phyloP scores from a whole-genome alignment of 2,329 filamentous ascomycete genomes.

The Diaporthe nobilis region DNA sequence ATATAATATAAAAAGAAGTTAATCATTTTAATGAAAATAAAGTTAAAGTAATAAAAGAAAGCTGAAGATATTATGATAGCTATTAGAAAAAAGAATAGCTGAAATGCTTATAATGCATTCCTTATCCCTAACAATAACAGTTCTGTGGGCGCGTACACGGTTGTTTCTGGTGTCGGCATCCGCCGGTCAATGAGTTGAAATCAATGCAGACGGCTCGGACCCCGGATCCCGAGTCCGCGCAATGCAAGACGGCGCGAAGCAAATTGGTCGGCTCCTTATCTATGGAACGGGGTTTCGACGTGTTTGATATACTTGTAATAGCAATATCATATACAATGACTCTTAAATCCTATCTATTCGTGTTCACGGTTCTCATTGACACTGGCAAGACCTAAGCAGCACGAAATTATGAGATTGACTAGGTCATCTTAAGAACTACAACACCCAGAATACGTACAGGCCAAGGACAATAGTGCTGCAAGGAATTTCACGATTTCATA shows the following conservation, averaged over 20 bases:
- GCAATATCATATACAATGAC: not conserved
- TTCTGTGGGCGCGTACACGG: not conserved
- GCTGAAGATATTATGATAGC: too few relatives aligned
- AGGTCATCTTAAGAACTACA: not conserved
- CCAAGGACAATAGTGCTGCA: not conserved
- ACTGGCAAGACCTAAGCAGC: too few relatives aligned
- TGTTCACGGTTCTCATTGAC: not conserved
- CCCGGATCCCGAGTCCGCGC: not conserved
- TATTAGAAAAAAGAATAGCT: too few relatives aligned
- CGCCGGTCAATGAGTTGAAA: not conserved
- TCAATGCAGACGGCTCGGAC: not conserved
- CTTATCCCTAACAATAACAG: too few relatives aligned
- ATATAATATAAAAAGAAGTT: too few relatives aligned
- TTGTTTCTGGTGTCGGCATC: not conserved
- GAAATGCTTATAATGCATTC: too few relatives aligned
- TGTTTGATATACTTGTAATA: not conserved
- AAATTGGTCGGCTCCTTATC: not conserved
- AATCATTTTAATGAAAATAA: too few relatives aligned
- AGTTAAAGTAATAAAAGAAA: too few relatives aligned
- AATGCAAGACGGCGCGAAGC: not conserved
- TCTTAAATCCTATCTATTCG: not conserved
- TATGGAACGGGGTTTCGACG: not conserved
- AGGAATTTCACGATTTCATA: not conserved
- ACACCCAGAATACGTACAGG: too few relatives aligned
- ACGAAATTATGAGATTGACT: not conserved